Evolutionary conservation across 495 filamentous ascomycete genomes (phyloP), one percentile per base, ranked within the genome.

Genomic region (Extremus antarcticus): DNA sequence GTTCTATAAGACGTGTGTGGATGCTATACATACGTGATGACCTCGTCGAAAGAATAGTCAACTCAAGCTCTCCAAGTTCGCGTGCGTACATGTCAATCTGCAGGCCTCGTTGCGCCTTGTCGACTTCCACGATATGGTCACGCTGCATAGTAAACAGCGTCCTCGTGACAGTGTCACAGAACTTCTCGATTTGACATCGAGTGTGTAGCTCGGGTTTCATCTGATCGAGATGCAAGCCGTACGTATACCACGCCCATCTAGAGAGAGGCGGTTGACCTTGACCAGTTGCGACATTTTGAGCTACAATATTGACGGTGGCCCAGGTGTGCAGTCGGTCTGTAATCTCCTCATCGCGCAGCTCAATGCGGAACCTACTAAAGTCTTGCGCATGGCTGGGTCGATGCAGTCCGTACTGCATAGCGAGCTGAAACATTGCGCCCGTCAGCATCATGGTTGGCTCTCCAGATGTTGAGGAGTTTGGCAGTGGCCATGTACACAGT

Each of bases 241-340:
- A 62, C 19, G 59, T 62, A 40, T 58, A 62, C 59, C 59, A 62
- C 17, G 59, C 59, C 59, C 59, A 95, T 13, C 90, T 65, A 4
- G 85, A 90, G n/a, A 85, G 83, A 1, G 90, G 85, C 4, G 90
- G 90, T 64, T 94, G 90, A 32, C 90, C 90, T 66, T 94, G 89
- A 16, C 88, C 90, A 8, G 90, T 95, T 9, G 88, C 86, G 54
- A 94, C 83, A 51, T 77, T 74, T 68, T 95, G 89, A n/a, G 88
- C 83, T 45, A 94, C 88, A 63, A 92, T 88, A 65, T 95, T 95
- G 65, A 87, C 91, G 11, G 88, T 83, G 16, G 88, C 89, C 90
- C 90, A 95, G 0, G 90, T 95, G 55, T 81, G 79, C 43, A 95
- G 82, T 51, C 90, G 80, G 63, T 95, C 90, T 60, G 83, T 78